A percentile compares a stretch with the other conserved stretches of the same genome.
phyloP scores from a whole-genome alignment of 306 rosid genomes.

The Vigna nakashimae region DNA sequence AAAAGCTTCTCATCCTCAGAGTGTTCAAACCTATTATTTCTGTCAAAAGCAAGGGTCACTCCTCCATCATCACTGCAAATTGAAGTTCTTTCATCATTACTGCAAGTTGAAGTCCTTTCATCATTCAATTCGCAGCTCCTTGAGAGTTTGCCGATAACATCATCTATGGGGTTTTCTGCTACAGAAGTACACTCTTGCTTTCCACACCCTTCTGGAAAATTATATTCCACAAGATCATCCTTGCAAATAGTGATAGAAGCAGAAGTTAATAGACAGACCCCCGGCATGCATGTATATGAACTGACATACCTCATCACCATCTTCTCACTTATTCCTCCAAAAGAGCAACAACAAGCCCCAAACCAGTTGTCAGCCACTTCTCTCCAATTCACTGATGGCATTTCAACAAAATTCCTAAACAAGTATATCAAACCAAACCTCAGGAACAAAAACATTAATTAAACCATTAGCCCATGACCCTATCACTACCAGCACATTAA shows the following conservation, averaged over 20 bases:
- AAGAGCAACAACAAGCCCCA: slow-evolving; percentile 91
- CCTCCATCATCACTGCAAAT: slow-evolving; percentile 37
- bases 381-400: slow-evolving; percentile 94
- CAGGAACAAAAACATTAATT: not conserved
- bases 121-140: slow-evolving; percentile 42
- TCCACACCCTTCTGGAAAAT: slow-evolving; percentile 50
- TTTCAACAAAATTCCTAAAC: slow-evolving; percentile 79
- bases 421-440: slow-evolving; percentile 4
- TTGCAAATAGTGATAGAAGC: slow-evolving; percentile 70
- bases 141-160: slow-evolving; percentile 34
- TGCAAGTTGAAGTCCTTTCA: slow-evolving; percentile 40
- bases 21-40: slow-evolving; percentile 44
- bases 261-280: slow-evolving; percentile 69
- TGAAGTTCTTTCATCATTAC: slow-evolving; percentile 43
- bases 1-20: slow-evolving; percentile 48
- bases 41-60: slow-evolving; percentile 29
- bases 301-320: slow-evolving; percentile 74
- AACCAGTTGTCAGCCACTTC: slow-evolving; percentile 98
- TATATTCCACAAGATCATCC: slow-evolving; percentile 73
- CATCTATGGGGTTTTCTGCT: slow-evolving; percentile 34
- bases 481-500: not conserved
- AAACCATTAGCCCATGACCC: not conserved
- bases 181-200: slow-evolving; percentile 37
- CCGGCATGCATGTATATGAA: slow-evolving; percentile 63
- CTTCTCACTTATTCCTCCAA: slow-evolving; percentile 94